Evolutionary conservation across 352 stramenopile genomes (phyloP).

Genomic region (Sclerospora graminicola): DNA sequence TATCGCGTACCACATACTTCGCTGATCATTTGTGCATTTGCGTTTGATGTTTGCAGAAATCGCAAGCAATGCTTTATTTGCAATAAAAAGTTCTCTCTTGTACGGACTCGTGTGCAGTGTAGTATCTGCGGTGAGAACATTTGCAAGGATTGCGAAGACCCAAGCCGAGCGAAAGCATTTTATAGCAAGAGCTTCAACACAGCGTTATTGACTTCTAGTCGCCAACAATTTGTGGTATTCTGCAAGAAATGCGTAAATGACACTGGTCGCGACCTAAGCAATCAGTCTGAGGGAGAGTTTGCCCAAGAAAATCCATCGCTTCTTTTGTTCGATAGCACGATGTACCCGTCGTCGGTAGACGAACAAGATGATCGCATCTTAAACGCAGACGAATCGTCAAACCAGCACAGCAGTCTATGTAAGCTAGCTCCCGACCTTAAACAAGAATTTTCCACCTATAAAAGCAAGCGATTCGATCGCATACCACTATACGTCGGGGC

Average conservation of each 20-base stretch:
- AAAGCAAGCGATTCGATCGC: constrained; percentile 6
- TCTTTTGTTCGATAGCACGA: constrained; percentile 29
- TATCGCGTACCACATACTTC: not conserved
- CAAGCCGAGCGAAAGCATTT: constrained; percentile 39
- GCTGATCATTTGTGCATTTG: constrained; percentile 1
- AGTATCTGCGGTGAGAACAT: constrained; percentile 61
- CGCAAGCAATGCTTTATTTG: constrained; percentile 62
- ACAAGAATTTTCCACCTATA: not conserved
- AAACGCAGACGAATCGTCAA: constrained; percentile 23
- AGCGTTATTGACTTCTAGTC: constrained; percentile 20
- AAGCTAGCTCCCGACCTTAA: constrained; percentile 13
- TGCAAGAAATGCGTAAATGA: constrained; percentile 48
- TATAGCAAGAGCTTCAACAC: constrained; percentile 31
- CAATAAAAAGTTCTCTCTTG: constrained; percentile 63
- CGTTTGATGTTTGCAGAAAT: constrained; percentile 20
- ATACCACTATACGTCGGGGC: constrained; percentile 20
- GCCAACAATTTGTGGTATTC: constrained; percentile 32
- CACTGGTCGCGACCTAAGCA: constrained; percentile 32
- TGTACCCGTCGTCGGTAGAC: constrained; percentile 14
- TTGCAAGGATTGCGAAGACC: constrained; percentile 54
- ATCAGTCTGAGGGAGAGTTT: constrained; percentile 11
- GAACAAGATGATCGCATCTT: constrained; percentile 12
- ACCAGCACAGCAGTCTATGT: constrained; percentile 41
- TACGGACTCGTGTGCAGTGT: constrained; percentile 49
- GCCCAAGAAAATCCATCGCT: constrained; percentile 11